These are phyloP conservation scores for Cladophialophora chaetospira DNA, from an alignment of 2,329 filamentous ascomycete species.

Conservation along the genomic window DNA sequence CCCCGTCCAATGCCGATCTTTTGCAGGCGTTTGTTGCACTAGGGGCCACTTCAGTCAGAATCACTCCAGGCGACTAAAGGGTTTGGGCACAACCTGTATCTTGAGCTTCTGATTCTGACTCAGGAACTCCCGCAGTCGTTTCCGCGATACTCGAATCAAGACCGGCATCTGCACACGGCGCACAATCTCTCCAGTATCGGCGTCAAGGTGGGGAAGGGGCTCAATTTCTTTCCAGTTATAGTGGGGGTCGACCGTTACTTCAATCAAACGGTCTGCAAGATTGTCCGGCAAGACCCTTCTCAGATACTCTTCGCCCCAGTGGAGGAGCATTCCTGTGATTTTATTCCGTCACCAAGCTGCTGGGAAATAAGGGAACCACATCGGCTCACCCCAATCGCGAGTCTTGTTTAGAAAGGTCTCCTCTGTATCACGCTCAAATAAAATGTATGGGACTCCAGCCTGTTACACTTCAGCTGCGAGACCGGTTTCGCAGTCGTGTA, in stretches of 20 bases:
- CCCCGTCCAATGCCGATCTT: not conserved
- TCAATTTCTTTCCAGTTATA: not conserved
- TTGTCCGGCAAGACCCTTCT: constrained; percentile 1
- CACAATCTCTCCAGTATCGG: constrained; percentile 10
- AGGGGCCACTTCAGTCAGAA: not conserved
- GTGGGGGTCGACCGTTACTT: constrained; percentile 6
- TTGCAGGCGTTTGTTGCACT: not conserved
- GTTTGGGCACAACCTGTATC: not conserved
- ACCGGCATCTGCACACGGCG: not conserved
- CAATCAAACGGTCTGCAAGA: not conserved
- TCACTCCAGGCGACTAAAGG: not conserved
- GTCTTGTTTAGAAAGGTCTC: not conserved
- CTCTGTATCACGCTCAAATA: constrained; percentile 5
- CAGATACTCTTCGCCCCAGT: constrained; percentile 10
- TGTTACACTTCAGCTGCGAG: not conserved
- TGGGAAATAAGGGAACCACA: not conserved
- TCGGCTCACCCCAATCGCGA: constrained; percentile 7
- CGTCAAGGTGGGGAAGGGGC: constrained; percentile 6
- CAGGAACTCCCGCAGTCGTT: constrained; percentile 7
- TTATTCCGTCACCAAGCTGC: not conserved
- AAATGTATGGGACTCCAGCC: constrained; percentile 1
- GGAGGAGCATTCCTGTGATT: constrained; percentile 6
- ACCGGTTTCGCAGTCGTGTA: not conserved
- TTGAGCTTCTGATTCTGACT: constrained; percentile 6
- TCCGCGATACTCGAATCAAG: constrained; percentile 4